Percentiles rank a stretch among this genome's conserved stretches.
Evolutionary conservation across 2,329 filamentous ascomycete species (phyloP).

Genomic region (Xylariaceae sp.): DNA sequence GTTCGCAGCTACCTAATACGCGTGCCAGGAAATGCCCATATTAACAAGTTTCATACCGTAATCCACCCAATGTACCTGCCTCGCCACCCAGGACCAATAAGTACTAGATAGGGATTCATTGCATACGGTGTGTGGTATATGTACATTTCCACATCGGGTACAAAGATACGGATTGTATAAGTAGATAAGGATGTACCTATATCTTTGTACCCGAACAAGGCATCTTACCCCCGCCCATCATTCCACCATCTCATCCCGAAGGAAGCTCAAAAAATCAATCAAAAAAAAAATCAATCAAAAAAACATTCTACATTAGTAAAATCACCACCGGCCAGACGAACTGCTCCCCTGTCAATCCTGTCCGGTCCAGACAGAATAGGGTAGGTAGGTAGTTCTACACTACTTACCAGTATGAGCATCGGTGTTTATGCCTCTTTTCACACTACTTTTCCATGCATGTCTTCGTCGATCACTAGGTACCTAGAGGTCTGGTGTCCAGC

Average conservation of each 20-base stretch:
- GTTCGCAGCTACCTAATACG: conserved; percentile 14
- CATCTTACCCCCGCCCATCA: conserved; percentile 9
- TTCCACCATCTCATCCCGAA: neutral
- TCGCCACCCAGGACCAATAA: neutral
- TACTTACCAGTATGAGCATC: conserved; percentile 13
- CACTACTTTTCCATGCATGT: conserved; percentile 26
- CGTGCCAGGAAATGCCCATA: neutral
- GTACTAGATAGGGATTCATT: too few species aligned
- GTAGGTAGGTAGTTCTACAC: conserved; percentile 6
- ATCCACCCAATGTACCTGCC: neutral
- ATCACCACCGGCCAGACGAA: conserved; percentile 5
- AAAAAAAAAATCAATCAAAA: neutral
- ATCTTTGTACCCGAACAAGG: neutral
- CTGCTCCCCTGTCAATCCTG: conserved; percentile 9
- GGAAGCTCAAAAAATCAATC: neutral
- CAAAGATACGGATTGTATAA: neutral
- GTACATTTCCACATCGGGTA: neutral
- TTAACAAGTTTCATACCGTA: neutral
- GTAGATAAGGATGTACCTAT: neutral
- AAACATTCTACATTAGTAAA: too few species aligned
- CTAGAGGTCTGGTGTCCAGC: conserved; percentile 9
- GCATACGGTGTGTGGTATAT: neutral
- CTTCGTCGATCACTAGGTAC: conserved; percentile 27
- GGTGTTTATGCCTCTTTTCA: conserved; percentile 15
- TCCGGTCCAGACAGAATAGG: conserved; percentile 7